A percentile compares a stretch with the other conserved stretches of the same genome.
Evolutionary conservation across 1,284 basidiomycete species (phyloP).

Genomic region (Cryptococcus sp.): DNA sequence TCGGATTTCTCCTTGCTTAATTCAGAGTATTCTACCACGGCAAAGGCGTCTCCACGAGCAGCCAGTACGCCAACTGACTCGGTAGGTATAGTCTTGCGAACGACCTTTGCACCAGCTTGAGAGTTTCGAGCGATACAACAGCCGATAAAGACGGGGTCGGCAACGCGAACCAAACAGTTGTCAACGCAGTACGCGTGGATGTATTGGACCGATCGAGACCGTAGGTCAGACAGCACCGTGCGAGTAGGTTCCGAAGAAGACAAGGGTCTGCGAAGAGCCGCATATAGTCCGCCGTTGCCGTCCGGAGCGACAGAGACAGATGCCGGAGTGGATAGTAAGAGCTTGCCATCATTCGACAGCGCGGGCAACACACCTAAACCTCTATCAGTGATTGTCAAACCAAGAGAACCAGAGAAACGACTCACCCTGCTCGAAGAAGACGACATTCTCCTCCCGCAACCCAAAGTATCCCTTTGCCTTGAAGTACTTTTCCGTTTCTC

Average conservation of each 20-base stretch:
- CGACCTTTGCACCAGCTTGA: slow-evolving; percentile 93
- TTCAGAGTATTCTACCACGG: slow-evolving; percentile 97
- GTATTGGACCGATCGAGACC: slow-evolving; percentile 75
- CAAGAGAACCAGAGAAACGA: slow-evolving; percentile 1
- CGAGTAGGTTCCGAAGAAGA: slow-evolving; percentile 59
- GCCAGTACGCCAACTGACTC: slow-evolving; percentile 97
- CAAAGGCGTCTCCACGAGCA: slow-evolving; percentile 74
- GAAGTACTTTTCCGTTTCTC: slow-evolving; percentile 86
- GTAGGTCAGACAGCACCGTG: slow-evolving; percentile 83
- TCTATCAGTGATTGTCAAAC: not conserved
- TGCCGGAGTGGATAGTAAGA: slow-evolving; percentile 78
- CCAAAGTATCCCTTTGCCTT: slow-evolving; percentile 79
- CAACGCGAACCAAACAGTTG: slow-evolving; percentile 97
- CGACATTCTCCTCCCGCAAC: slow-evolving; percentile 73
- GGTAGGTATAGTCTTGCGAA: slow-evolving; percentile 80
- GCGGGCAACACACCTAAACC: slow-evolving; percentile 87
- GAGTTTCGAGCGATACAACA: slow-evolving; percentile 83
- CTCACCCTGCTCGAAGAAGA: slow-evolving; percentile 97
- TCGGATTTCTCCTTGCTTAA: slow-evolving; percentile 86
- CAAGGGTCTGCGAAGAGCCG: slow-evolving; percentile 80
- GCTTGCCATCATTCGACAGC: slow-evolving; percentile 89
- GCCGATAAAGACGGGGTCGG: slow-evolving; percentile 95
- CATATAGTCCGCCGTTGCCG: slow-evolving; percentile 96
- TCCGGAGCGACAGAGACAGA: slow-evolving; percentile 91
- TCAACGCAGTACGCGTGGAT: slow-evolving; percentile 97